Evolutionary conservation across 176 grass and related monocot species (phyloP).

Genomic region (Carex parvula): DNA sequence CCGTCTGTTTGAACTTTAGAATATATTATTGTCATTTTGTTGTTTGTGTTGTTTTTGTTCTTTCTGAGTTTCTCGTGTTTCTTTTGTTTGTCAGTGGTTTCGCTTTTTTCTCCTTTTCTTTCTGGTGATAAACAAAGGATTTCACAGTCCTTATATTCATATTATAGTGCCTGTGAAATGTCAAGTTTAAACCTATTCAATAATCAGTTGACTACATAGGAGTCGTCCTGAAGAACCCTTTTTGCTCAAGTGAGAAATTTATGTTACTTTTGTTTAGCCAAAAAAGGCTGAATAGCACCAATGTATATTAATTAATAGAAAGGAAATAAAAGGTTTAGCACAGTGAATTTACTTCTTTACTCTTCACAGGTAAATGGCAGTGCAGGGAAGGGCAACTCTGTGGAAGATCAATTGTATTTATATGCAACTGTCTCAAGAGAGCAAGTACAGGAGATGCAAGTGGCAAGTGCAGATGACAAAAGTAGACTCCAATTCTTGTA

Average conservation of each 20-base stretch:
- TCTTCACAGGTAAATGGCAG: slow-evolving; percentile 22
- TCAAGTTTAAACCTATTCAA: not conserved
- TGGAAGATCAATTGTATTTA: slow-evolving; percentile 37
- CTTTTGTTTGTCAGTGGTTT: not conserved
- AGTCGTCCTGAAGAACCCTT: not conserved
- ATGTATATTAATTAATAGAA: not conserved
- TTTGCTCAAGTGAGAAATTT: not conserved
- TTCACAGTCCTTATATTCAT: not conserved
- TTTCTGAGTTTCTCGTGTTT: not conserved
- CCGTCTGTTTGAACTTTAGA: not conserved
- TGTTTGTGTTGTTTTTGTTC: not conserved
- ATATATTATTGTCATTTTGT: not conserved
- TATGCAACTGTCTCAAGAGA: slow-evolving; percentile 48
- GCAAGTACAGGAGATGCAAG: slow-evolving; percentile 46
- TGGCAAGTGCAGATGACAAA: slow-evolving; percentile 39
- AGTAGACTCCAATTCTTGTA: slow-evolving; percentile 51
- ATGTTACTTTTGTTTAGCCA: not conserved
- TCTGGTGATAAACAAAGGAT: not conserved
- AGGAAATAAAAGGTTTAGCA: not conserved
- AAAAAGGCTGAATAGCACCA: not conserved
- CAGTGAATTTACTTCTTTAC: not conserved
- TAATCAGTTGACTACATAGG: not conserved
- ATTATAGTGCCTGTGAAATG: not conserved
- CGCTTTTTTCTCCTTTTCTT: not conserved
- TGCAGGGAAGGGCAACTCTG: slow-evolving; percentile 16